phyloP scores from a whole-genome alignment of 495 filamentous ascomycete genomes.

The Penicillium bialowiezense region DNA sequence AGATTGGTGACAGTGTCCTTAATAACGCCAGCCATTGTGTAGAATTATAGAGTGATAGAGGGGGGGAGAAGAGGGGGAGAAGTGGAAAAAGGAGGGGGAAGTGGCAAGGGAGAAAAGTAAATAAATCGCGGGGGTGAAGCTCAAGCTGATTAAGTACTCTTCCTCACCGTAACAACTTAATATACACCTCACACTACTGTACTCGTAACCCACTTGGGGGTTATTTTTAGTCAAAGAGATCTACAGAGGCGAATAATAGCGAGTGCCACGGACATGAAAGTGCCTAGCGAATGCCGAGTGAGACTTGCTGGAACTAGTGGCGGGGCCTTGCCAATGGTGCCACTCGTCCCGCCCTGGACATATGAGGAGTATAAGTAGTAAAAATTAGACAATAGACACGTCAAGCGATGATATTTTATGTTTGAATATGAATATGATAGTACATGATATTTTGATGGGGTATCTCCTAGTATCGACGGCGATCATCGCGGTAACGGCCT shows the following conservation, averaged over 20 bases:
- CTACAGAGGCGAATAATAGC: conserved; percentile 6
- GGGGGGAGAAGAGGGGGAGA: neutral
- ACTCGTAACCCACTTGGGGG: conserved; percentile 10
- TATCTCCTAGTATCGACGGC: conserved; percentile 15
- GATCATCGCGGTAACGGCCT: conserved; percentile 28
- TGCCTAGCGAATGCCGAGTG: conserved; percentile 4
- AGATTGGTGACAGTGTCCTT: conserved; percentile 56
- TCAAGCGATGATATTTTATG: neutral
- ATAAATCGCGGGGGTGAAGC: conserved; percentile 25
- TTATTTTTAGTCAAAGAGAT: conserved; percentile 24
- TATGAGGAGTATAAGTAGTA: no score
- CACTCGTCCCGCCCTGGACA: no score
- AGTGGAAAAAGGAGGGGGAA: neutral
- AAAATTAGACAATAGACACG: no score
- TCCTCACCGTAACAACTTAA: neutral
- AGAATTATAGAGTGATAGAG: neutral
- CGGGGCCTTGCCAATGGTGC: neutral
- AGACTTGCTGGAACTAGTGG: conserved; percentile 6
- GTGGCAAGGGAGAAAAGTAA: conserved; percentile 16
- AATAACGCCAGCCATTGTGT: conserved; percentile 43
- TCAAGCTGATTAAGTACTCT: conserved; percentile 15
- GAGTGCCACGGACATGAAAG: neutral
- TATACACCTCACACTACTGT: conserved; percentile 4
- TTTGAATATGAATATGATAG: conserved; percentile 1
- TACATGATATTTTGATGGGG: neutral